Evolutionary conservation across 371 early-diverging fungal genomes (phyloP), one percentile per base, ranked within the genome.

Genomic region (Mortierella sp.): DNA sequence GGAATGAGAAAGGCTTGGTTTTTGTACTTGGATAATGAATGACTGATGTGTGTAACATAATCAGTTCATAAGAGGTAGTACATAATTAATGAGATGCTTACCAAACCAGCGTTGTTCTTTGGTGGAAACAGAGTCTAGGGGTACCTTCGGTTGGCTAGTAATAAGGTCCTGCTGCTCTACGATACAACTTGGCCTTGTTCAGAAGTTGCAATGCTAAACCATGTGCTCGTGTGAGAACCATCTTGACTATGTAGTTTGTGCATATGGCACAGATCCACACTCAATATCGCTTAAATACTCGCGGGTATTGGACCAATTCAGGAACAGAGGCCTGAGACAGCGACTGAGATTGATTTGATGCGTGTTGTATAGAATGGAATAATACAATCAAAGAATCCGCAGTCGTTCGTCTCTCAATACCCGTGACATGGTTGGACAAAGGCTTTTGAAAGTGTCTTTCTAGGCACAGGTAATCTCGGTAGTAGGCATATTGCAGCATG

Each of bases 401-500:
- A 28, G 28, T 28, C 28, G 28, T 70, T 19, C 57, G 43, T n/a
- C 70, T 65, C 38, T 62, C 71, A 15, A 74, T 41, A 13, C 70
- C 76, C 9, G 24, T 55, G 3, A 75, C 60, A 3, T 70, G 62
- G 41, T 63, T 70, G 50, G 66, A 65, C 48, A 70, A n/a, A 9
- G 70, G 55, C n/a, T 62, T 61, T 62, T 61, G 63, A 75, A 75
- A 2, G 43, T n/a, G 32, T 70, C 76, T 38, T 70, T 65, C 16
- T 63, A 33, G 55, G 47, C 50, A 66, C 70, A 76, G 28, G 61
- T 61, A 15, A 67, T 60, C 63, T 70, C 66, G 58, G 71, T 70
- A 6, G 63, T 21, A 11, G 70, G 76, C 10, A 63, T 70, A 58
- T 76, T 76, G 45, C 71, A 76, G 58, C 76, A 76, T n/a, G 76